Evolutionary conservation across 176 grass and related monocot genomes (phyloP).

Genomic region (Oryza meridionalis): DNA sequence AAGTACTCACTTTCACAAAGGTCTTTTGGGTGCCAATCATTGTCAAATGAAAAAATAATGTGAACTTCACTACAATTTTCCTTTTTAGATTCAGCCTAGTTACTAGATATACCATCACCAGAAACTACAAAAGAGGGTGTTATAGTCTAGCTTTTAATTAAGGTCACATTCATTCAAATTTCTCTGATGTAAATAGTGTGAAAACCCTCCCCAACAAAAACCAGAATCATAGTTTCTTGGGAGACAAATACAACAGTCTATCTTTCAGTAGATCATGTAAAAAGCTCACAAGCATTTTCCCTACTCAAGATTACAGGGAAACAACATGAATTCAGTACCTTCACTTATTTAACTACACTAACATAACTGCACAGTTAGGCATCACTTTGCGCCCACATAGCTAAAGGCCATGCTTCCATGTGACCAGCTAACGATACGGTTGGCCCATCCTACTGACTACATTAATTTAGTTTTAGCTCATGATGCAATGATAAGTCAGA

Average conservation of each 20-base stretch:
- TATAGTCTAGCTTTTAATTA: not conserved
- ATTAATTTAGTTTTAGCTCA: not conserved
- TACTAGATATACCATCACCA: constrained; percentile 22
- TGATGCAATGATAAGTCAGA: not conserved
- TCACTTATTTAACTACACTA: not conserved
- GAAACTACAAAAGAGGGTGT: constrained; percentile 18
- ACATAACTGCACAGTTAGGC: not conserved
- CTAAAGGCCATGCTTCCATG: constrained; percentile 2
- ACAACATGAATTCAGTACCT: not conserved
- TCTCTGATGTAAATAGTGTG: not conserved
- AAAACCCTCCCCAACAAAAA: constrained; percentile 9
- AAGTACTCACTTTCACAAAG: constrained; percentile 41
- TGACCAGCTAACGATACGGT: constrained; percentile 11
- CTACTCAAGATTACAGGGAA: not conserved
- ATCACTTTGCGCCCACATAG: not conserved
- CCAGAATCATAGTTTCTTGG: constrained; percentile 3
- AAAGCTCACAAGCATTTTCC: not conserved
- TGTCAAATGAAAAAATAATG: not conserved
- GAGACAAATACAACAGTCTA: not conserved
- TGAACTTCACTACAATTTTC: constrained; percentile 12
- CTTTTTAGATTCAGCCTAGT: not conserved
- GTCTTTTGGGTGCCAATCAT: constrained; percentile 48
- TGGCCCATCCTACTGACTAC: not conserved
- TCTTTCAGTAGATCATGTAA: not conserved
- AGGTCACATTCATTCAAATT: constrained; percentile 28